These are phyloP conservation scores for Erigeron canadensis DNA, from an alignment of 129 eudicot genomes.

Conservation along the genomic window DNA sequence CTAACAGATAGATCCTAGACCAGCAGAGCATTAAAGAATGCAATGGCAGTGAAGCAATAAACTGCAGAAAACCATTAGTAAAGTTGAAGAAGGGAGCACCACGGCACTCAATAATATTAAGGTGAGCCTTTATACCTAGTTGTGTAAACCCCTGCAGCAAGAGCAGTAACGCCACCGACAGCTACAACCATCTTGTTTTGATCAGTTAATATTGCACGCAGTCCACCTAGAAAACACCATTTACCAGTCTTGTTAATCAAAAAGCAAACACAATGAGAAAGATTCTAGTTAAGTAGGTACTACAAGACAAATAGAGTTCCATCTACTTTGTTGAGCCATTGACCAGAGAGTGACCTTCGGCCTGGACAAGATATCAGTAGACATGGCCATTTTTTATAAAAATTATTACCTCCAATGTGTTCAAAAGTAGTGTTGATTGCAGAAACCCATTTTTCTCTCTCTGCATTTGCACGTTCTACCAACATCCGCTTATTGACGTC, in stretches of 20 bases:
- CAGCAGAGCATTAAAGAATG: not conserved
- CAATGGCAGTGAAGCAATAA: not conserved
- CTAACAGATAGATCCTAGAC: not conserved
- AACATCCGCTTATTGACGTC: constrained; percentile 85
- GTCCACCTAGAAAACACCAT: constrained; percentile 64
- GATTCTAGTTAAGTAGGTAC: not conserved
- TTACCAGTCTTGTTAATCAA: constrained; percentile 4
- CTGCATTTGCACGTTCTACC: constrained; percentile 90
- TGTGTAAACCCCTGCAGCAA: constrained; percentile 97
- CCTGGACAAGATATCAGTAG: not conserved
- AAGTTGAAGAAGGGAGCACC: not conserved
- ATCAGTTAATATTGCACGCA: constrained; percentile 86
- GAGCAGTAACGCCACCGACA: constrained; percentile 97
- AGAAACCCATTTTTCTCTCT: constrained; percentile 96
- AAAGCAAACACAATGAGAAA: not conserved
- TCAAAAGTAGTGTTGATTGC: constrained; percentile 97
- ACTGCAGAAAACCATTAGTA: not conserved
- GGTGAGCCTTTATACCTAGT: constrained; percentile 61
- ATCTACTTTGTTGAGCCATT: too few species aligned
- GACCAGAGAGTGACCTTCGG: too few species aligned
- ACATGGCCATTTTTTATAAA: not conserved
- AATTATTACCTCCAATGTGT: constrained; percentile 79
- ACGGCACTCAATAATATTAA: not conserved
- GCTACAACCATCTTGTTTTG: constrained; percentile 95
- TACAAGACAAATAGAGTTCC: too few species aligned